Percentiles rank a stretch among this genome's conserved stretches.
phyloP scores from a whole-genome alignment of 305 asterid species.

The Caryopteris hybrid region DNA sequence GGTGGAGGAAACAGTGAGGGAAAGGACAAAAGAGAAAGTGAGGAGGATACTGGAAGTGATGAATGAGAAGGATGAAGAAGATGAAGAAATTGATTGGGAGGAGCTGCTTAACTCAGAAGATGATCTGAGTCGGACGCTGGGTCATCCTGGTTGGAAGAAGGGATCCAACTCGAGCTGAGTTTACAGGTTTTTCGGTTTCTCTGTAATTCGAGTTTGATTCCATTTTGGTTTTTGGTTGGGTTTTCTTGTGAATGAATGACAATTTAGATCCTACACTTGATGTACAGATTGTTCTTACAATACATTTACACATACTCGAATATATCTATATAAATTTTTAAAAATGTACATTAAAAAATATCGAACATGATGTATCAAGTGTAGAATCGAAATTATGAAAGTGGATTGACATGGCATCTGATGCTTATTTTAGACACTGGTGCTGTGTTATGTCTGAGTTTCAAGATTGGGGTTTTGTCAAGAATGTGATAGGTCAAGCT shows the following conservation, averaged over 20 bases:
- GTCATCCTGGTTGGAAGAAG: not conserved
- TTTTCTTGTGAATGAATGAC: not conserved
- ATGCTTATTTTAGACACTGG: conserved; percentile 12
- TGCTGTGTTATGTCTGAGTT: not conserved
- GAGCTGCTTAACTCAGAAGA: conserved; percentile 55
- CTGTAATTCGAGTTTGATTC: not conserved
- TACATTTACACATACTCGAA: too few species aligned
- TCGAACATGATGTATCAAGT: too few species aligned
- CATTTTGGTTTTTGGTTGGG: not conserved
- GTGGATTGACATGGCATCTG: conserved; percentile 13
- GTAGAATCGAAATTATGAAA: too few species aligned
- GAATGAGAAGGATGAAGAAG: conserved; percentile 54
- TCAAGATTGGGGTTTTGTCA: not conserved
- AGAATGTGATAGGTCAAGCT: not conserved
- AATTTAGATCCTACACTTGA: too few species aligned
- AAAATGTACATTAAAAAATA: too few species aligned
- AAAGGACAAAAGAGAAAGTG: conserved; percentile 37
- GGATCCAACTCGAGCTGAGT: conserved; percentile 13
- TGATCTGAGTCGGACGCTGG: conserved; percentile 32
- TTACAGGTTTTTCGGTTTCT: not conserved
- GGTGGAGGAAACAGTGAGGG: conserved; percentile 40
- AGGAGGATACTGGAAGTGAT: conserved; percentile 51
- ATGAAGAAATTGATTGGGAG: conserved; percentile 71
- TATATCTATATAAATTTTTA: too few species aligned
- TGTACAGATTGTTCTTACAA: conserved; percentile 2